phyloP scores from a whole-genome alignment of 2,329 filamentous ascomycete species.

The Dendrostoma leiphaemia region DNA sequence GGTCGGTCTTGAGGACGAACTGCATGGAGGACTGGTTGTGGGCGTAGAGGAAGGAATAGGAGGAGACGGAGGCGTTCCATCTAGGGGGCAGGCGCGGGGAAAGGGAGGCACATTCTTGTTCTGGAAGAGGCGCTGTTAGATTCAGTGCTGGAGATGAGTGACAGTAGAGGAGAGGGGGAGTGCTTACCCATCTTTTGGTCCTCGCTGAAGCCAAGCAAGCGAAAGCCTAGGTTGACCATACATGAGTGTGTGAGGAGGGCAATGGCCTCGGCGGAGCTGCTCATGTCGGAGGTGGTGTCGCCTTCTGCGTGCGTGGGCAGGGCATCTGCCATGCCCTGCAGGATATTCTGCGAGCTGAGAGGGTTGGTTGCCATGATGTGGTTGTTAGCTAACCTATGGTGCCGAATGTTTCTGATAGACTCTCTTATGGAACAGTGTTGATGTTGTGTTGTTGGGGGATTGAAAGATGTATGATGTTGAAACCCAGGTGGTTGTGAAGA shows the following conservation, averaged over 20 bases:
- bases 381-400: not conserved
- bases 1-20: slow-evolving; percentile 78
- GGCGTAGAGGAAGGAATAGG: slow-evolving; percentile 81
- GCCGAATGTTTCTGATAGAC: not conserved
- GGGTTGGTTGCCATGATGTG: slow-evolving; percentile 29
- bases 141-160: not conserved
- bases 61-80: slow-evolving; percentile 75
- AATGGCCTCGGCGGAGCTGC: slow-evolving; percentile 76
- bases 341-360: slow-evolving; percentile 43
- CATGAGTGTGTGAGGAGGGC: slow-evolving; percentile 82
- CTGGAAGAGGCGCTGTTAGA: slow-evolving; percentile 31
- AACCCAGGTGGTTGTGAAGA: not conserved
- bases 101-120: slow-evolving; percentile 54
- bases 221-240: slow-evolving; percentile 77
- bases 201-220: slow-evolving; percentile 79
- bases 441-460: not conserved
- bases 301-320: slow-evolving; percentile 51
- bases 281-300: slow-evolving; percentile 61
- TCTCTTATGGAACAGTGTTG: not conserved
- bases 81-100: slow-evolving; percentile 65
- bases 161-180: not conserved
- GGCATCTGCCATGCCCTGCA: slow-evolving; percentile 58
- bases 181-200: slow-evolving; percentile 68
- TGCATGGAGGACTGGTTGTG: slow-evolving; percentile 83
- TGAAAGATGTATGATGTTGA: not conserved